Conservation (phyloP, 352 stramenopile species). For the Globisporangium takayamanum region DNA sequence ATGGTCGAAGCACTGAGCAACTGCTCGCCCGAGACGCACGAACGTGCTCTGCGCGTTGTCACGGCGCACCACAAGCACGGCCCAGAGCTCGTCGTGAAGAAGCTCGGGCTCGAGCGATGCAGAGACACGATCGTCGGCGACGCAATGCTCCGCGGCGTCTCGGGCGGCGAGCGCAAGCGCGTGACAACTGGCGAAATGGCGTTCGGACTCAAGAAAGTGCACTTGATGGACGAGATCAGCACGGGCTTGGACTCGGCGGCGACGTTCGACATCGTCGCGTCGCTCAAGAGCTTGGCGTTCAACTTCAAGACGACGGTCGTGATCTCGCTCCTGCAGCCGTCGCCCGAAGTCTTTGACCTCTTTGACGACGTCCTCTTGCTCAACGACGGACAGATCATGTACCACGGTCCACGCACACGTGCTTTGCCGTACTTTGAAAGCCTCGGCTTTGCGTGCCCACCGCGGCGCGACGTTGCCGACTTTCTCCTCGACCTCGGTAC, state of each 20-base stretch:
- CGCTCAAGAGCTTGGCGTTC: conserved; percentile 34
- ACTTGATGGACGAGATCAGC: conserved; percentile 79
- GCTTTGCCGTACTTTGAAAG: conserved; percentile 41
- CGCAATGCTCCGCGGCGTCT: conserved; percentile 47
- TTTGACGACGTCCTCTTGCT: conserved; percentile 94
- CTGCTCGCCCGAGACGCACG: conserved; percentile 27
- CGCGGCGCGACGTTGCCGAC: conserved; percentile 41
- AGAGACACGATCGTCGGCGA: conserved; percentile 51
- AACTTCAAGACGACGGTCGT: conserved; percentile 52
- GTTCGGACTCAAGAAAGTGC: conserved; percentile 54
- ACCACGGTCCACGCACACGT: conserved; percentile 29
- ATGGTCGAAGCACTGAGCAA: conserved; percentile 29
- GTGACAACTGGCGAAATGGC: conserved; percentile 82
- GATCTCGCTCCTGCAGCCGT: conserved; percentile 86
- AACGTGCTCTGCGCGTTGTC: conserved; percentile 24
- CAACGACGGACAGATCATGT: conserved; percentile 88
- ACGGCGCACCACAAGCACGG: conserved; percentile 31
- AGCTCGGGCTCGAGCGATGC: conserved; percentile 41
- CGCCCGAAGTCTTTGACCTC: conserved; percentile 89
- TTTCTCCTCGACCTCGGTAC: conserved; percentile 52
- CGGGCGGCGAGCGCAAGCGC: conserved; percentile 56
- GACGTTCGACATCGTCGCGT: conserved; percentile 55
- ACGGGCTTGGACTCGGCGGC: conserved; percentile 51
- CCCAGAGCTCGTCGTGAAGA: conserved; percentile 27
- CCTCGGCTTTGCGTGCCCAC: conserved; percentile 40